A percentile compares a stretch with the other conserved stretches of the same genome.
Evolutionary conservation across 1,139 yeast species (phyloP).

Genomic region (Candida tunisiensis): DNA sequence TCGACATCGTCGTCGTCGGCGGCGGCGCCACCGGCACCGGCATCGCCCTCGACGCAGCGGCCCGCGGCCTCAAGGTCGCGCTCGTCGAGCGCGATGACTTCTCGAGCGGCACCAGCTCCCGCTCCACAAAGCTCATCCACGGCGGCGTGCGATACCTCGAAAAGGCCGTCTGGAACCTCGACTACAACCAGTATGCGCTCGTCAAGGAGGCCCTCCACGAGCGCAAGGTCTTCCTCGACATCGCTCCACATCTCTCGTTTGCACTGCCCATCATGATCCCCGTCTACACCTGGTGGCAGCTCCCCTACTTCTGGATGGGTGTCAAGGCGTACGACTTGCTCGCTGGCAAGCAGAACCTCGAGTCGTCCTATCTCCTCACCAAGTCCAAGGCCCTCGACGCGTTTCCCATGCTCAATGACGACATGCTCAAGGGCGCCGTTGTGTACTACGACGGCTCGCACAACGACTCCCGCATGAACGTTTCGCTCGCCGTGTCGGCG

Average conservation of each 20-base stretch:
- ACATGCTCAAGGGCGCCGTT: slow-evolving; percentile 73
- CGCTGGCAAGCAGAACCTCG: slow-evolving; percentile 79
- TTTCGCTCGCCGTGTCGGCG: slow-evolving; percentile 77
- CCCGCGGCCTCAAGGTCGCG: slow-evolving; percentile 83
- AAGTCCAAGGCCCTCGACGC: slow-evolving; percentile 51
- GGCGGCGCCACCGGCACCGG: slow-evolving; percentile 98
- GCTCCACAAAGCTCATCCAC: slow-evolving; percentile 94
- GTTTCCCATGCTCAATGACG: slow-evolving; percentile 78
- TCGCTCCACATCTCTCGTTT: slow-evolving; percentile 84
- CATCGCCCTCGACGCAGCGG: slow-evolving; percentile 79
- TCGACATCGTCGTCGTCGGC: slow-evolving; percentile 74
- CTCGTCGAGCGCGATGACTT: slow-evolving; percentile 77
- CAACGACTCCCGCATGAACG: slow-evolving; percentile 84
- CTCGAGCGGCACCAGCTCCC: slow-evolving; percentile 84
- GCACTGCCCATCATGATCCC: slow-evolving; percentile 92
- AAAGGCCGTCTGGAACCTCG: slow-evolving; percentile 75
- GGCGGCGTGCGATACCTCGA: slow-evolving; percentile 95
- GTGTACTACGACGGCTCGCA: slow-evolving; percentile 94
- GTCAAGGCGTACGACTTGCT: slow-evolving; percentile 86
- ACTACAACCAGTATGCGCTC: slow-evolving; percentile 79
- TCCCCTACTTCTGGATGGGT: slow-evolving; percentile 87
- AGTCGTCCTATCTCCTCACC: slow-evolving; percentile 60
- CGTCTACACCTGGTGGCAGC: slow-evolving; percentile 90
- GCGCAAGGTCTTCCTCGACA: slow-evolving; percentile 74
- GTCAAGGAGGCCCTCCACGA: slow-evolving; percentile 92